These are phyloP conservation scores for Zygotorulaspora mrakii DNA, from an alignment of 1,139 yeast genomes.

Conservation along the genomic window DNA sequence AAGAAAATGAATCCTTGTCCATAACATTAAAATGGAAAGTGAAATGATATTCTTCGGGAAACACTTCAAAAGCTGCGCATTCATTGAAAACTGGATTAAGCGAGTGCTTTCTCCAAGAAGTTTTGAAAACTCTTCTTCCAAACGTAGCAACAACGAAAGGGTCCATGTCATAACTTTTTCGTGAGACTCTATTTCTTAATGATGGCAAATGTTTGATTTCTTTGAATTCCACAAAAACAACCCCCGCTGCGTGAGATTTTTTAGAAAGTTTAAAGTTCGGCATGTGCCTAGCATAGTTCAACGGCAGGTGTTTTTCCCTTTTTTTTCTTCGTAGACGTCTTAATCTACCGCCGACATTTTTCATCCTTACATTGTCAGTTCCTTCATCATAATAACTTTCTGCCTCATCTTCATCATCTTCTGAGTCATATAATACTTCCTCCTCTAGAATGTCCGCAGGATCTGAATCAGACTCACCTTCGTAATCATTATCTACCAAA, in stretches of 20 bases:
- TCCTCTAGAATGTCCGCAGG: conserved; percentile 9
- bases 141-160: conserved; percentile 91
- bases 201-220: conserved; percentile 73
- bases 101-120: conserved; percentile 81
- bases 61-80: conserved; percentile 71
- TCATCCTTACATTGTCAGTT: conserved; percentile 12
- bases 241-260: conserved; percentile 47
- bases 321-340: conserved; percentile 14
- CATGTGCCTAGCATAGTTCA: conserved; percentile 7
- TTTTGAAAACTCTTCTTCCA: conserved; percentile 83
- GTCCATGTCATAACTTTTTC: conserved; percentile 83
- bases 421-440: conserved; percentile 1
- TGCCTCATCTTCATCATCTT: conserved; percentile 12
- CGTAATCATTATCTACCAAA: conserved; percentile 5
- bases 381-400: conserved; percentile 14
- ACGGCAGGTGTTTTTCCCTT: conserved; percentile 5
- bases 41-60: conserved; percentile 60
- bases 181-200: conserved; percentile 53
- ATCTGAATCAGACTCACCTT: conserved; percentile 6
- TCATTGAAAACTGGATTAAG: conserved; percentile 82
- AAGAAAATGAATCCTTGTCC: conserved; percentile 80
- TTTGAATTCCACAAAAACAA: conserved; percentile 69
- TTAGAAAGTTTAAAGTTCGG: conserved; percentile 30
- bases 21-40: conserved; percentile 67
- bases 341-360: conserved; percentile 16